phyloP scores from a whole-genome alignment of 768 basidiomycete species.

The Dentipellis sp. region DNA sequence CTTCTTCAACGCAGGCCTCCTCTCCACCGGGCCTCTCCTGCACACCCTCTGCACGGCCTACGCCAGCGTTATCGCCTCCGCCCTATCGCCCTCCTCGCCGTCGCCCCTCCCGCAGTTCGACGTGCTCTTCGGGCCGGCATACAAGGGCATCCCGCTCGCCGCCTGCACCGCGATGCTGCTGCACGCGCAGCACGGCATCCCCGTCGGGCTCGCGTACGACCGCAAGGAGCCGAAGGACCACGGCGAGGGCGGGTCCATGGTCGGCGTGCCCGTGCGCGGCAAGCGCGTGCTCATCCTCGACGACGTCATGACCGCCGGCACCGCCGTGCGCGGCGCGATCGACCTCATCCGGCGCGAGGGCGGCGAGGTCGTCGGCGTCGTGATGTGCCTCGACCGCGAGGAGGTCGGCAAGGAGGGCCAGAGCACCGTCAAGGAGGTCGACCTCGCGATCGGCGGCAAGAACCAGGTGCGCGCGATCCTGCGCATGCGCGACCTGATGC shows the following conservation, averaged over 20 bases:
- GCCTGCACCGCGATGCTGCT: constrained; percentile 75
- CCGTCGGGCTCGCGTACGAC: constrained; percentile 84
- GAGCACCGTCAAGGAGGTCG: constrained; percentile 80
- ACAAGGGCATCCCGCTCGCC: constrained; percentile 94
- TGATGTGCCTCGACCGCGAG: constrained; percentile 80
- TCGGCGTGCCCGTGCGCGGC: constrained; percentile 77
- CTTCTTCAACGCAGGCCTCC: constrained; percentile 91
- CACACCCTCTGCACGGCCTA: constrained; percentile 72
- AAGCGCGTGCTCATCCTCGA: constrained; percentile 84
- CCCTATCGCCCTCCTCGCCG: constrained; percentile 27
- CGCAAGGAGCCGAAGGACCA: constrained; percentile 95
- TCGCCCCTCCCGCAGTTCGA: constrained; percentile 43
- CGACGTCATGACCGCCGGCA: constrained; percentile 93
- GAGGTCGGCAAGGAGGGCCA: constrained; percentile 68
- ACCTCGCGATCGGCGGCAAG: constrained; percentile 56
- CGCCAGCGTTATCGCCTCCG: constrained; percentile 63
- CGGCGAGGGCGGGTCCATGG: constrained; percentile 88
- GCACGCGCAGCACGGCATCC: constrained; percentile 49
- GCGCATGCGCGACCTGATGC: constrained; percentile 77
- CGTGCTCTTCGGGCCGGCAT: constrained; percentile 92
- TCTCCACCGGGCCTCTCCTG: constrained; percentile 79
- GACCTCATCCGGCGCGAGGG: constrained; percentile 58
- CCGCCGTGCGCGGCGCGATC: constrained; percentile 79
- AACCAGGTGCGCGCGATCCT: constrained; percentile 73
- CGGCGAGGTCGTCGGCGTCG: constrained; percentile 81